phyloP scores from a whole-genome alignment of 305 asterid species.

The Fraxinus velutina region DNA sequence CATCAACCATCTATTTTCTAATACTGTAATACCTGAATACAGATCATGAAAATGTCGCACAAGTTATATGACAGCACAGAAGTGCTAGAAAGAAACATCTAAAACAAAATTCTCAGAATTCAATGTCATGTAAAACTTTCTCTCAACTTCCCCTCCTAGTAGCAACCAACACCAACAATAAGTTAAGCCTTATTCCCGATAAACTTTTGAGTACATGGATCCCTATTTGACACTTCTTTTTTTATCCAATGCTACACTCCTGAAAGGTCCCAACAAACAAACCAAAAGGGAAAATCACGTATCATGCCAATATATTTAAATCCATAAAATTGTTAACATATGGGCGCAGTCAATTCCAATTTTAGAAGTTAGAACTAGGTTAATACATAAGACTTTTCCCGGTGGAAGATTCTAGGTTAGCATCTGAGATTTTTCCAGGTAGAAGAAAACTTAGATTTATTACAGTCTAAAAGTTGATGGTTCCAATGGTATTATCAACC shows the following conservation, averaged over 20 bases:
- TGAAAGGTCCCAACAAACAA: not conserved
- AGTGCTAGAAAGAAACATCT: not conserved
- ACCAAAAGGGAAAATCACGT: not conserved
- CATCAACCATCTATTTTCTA: not conserved
- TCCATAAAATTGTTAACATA: not conserved
- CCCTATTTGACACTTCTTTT: not conserved
- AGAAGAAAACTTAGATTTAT: not conserved
- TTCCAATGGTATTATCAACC: not conserved
- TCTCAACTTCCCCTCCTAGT: not conserved
- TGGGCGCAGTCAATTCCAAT: not conserved
- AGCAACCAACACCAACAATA: not conserved
- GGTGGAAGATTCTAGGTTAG: not conserved
- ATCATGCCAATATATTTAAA: not conserved
- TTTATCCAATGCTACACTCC: not conserved
- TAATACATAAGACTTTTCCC: not conserved
- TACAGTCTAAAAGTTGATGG: not conserved
- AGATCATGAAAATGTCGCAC: not conserved
- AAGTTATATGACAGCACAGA: not conserved
- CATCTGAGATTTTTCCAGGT: not conserved
- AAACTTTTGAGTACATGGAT: not conserved
- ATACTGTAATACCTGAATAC: not conserved
- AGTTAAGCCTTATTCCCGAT: not conserved
- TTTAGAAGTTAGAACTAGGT: not conserved
- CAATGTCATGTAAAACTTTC: not conserved
- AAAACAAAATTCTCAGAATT: not conserved